Conservation (phyloP, 73 alveolate species). For the Paraurostyla sp. region DNA sequence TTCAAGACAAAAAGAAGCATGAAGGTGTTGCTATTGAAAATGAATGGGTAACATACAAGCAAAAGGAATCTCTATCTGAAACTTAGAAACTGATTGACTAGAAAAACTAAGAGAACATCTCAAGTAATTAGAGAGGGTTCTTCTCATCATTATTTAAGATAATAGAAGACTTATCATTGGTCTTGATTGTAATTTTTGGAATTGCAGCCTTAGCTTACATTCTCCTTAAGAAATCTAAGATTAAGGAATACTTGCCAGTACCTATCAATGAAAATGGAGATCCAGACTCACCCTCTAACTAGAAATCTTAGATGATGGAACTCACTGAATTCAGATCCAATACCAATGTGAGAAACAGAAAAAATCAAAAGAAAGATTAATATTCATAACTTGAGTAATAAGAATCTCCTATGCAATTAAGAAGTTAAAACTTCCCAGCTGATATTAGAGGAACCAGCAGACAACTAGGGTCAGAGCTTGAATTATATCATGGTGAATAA, state of each 20-base stretch:
- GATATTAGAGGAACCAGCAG: background rate
- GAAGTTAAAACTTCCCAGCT: background rate
- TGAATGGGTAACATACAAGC: too few relatives aligned
- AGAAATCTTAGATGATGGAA: too few relatives aligned
- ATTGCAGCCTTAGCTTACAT: background rate
- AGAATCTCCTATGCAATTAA: background rate
- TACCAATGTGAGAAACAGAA: background rate
- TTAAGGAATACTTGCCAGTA: background rate
- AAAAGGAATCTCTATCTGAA: too few relatives aligned
- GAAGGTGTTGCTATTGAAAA: background rate
- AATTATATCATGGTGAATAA: background rate
- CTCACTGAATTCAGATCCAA: conserved; percentile 11
- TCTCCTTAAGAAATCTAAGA: background rate
- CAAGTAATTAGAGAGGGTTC: too few relatives aligned
- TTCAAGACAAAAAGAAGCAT: background rate
- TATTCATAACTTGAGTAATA: background rate
- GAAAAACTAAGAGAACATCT: too few relatives aligned
- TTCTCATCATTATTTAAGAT: background rate
- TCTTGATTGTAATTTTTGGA: background rate
- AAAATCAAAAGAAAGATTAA: background rate
- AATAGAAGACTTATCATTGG: background rate
- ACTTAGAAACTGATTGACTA: too few relatives aligned
- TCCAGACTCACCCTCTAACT: too few relatives aligned
- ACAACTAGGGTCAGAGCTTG: background rate
- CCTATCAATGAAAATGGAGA: conserved; percentile 3